Evolutionary conservation across 192 early-diverging fungal species (phyloP).

Genomic region (Geranomyces variabilis): DNA sequence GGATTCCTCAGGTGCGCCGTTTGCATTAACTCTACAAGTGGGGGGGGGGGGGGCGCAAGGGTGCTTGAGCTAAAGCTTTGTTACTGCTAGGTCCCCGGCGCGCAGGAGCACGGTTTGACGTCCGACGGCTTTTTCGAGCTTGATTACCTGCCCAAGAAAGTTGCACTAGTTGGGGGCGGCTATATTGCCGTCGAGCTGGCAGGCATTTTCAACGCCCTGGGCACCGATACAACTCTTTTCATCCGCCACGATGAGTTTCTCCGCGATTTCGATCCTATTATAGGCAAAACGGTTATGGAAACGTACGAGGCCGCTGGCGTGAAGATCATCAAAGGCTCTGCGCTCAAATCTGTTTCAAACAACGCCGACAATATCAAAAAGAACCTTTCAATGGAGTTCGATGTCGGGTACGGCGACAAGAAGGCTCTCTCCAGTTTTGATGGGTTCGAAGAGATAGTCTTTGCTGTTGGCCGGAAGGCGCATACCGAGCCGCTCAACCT

Average conservation of each 20-base stretch:
- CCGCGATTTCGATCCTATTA: constrained; percentile 84
- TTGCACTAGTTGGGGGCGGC: constrained; percentile 40
- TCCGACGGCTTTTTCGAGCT: constrained; percentile 97
- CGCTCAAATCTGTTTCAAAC: constrained; percentile 68
- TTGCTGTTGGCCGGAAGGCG: constrained; percentile 88
- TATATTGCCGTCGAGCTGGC: constrained; percentile 98
- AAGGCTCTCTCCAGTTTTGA: constrained; percentile 32
- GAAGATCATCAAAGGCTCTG: constrained; percentile 71
- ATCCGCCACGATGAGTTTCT: constrained; percentile 86
- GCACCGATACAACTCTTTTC: constrained; percentile 80
- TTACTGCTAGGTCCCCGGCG: constrained; percentile 6
- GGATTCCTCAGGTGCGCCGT: constrained; percentile 60
- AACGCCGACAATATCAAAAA: constrained; percentile 55
- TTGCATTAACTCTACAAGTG: background rate
- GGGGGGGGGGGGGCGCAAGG: too few species aligned
- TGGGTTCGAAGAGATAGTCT: constrained; percentile 84
- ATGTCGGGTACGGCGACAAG: constrained; percentile 36
- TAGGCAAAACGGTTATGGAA: constrained; percentile 55
- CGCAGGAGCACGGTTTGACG: constrained; percentile 57
- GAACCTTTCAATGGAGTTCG: constrained; percentile 30
- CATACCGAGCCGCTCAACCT: constrained; percentile 75
- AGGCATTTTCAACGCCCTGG: constrained; percentile 89
- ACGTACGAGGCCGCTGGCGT: constrained; percentile 72
- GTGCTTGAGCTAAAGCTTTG: background rate
- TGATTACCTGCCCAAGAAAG: constrained; percentile 84